Percentiles rank a stretch among this genome's conserved stretches.
phyloP scores from a whole-genome alignment of 768 basidiomycete genomes.

The Suillus plorans region DNA sequence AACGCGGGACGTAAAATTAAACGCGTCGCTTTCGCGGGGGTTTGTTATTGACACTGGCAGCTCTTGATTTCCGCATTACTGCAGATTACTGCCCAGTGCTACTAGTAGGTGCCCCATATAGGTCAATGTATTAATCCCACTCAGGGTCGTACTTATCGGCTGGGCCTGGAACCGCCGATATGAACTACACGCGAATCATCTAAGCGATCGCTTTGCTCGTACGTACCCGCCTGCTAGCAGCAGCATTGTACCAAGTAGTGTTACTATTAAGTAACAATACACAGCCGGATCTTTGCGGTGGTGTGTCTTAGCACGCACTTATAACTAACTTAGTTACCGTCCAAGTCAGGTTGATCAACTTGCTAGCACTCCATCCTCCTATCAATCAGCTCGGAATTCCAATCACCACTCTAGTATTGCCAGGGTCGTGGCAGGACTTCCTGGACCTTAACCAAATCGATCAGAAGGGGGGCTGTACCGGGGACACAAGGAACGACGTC shows the following conservation, averaged over 20 bases:
- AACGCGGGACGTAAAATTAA: slow-evolving; percentile 2
- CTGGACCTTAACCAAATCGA: neutral
- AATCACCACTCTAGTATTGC: neutral
- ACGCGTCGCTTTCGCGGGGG: slow-evolving; percentile 4
- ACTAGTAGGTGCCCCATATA: neutral
- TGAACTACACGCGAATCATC: neutral
- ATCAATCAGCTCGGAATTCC: neutral
- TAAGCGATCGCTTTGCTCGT: neutral
- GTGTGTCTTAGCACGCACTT: neutral
- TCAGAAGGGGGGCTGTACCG: neutral
- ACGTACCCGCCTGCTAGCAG: neutral
- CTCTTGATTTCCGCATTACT: neutral
- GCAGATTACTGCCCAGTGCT: neutral
- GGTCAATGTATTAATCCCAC: neutral
- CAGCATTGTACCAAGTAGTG: neutral
- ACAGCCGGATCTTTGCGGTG: neutral
- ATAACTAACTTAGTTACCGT: neutral
- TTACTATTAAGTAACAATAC: neutral
- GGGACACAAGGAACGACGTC: neutral
- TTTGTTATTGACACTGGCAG: neutral
- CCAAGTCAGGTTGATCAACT: neutral
- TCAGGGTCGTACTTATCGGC: slow-evolving; percentile 3
- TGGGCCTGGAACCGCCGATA: slow-evolving; percentile 1
- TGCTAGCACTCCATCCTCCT: neutral
- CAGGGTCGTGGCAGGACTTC: neutral